Percentiles rank a stretch among this genome's conserved stretches.
These are phyloP conservation scores for Ogataea pini DNA, from an alignment of 805 yeast species.

Conservation along the genomic window DNA sequence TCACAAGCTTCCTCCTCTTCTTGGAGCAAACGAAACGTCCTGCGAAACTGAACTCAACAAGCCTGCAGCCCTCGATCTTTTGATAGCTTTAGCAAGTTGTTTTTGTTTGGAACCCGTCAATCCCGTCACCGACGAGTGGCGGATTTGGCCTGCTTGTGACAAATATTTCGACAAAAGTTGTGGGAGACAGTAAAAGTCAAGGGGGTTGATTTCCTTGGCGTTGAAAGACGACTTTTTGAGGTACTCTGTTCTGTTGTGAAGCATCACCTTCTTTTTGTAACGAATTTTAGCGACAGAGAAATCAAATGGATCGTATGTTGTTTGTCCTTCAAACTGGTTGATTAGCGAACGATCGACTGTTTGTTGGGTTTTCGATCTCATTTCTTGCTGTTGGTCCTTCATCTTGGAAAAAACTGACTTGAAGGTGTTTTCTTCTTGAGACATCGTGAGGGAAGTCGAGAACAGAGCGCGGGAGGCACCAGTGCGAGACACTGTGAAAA, in stretches of 20 bases:
- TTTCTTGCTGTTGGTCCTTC: conserved; percentile 23
- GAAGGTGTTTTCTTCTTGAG: conserved; percentile 18
- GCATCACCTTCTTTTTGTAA: conserved; percentile 43
- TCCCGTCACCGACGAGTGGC: conserved; percentile 72
- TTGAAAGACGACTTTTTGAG: conserved; percentile 35
- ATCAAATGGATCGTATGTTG: conserved; percentile 80
- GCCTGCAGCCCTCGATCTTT: conserved; percentile 80
- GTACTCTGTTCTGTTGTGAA: conserved; percentile 20
- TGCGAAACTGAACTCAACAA: conserved; percentile 73
- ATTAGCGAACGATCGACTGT: conserved; percentile 39
- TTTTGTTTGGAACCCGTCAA: conserved; percentile 67
- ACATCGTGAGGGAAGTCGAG: conserved; percentile 12
- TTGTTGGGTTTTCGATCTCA: conserved; percentile 24
- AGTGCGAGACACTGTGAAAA: neutral
- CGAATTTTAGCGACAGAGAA: conserved; percentile 61
- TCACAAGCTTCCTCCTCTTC: conserved; percentile 34
- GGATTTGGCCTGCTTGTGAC: conserved; percentile 72
- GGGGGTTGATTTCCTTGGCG: conserved; percentile 58
- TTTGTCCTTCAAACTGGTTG: conserved; percentile 49
- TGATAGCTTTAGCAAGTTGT: conserved; percentile 70
- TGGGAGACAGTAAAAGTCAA: conserved; percentile 72
- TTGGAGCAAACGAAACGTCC: conserved; percentile 45
- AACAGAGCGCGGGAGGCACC: conserved; percentile 3
- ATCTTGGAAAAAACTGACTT: conserved; percentile 23
- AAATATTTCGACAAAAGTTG: conserved; percentile 64